phyloP scores from a whole-genome alignment of 2,329 filamentous ascomycete genomes.

The Phoma sp. region DNA sequence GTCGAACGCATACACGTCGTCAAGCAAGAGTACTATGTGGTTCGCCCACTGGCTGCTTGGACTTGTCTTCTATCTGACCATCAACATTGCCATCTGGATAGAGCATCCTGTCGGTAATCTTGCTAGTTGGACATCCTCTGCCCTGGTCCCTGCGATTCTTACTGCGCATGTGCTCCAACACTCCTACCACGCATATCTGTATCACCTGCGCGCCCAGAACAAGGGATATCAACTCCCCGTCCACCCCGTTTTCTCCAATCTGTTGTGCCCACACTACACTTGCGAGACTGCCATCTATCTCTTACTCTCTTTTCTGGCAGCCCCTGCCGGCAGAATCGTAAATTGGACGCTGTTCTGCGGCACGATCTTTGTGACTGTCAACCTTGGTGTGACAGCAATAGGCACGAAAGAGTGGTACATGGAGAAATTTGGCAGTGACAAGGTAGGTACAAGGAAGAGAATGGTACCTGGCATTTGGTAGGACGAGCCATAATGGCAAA shows the following conservation, averaged over 20 bases:
- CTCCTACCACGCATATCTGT: conserved; percentile 59
- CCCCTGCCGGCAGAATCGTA: conserved; percentile 69
- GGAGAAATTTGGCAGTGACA: conserved; percentile 41
- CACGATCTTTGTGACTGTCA: conserved; percentile 75
- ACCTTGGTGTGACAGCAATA: conserved; percentile 81
- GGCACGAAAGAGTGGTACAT: conserved; percentile 71
- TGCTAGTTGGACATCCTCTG: conserved; percentile 54
- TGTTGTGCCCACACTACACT: conserved; percentile 90
- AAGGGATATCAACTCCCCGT: conserved; percentile 81
- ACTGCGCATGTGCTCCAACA: conserved; percentile 77
- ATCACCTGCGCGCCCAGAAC: conserved; percentile 47
- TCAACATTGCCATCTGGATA: conserved; percentile 81
- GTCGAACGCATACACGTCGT: conserved; percentile 70
- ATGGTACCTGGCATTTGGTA: conserved; percentile 47
- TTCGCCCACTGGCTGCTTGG: conserved; percentile 83
- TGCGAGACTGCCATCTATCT: conserved; percentile 87
- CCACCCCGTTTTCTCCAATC: conserved; percentile 72
- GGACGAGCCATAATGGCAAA: conserved; percentile 5
- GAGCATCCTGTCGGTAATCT: conserved; percentile 65
- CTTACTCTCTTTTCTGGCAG: conserved; percentile 75
- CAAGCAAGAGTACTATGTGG: conserved; percentile 82
- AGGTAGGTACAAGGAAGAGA: conserved; percentile 37
- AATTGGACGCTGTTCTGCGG: conserved; percentile 79
- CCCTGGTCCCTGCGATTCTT: conserved; percentile 70
- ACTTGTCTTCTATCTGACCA: conserved; percentile 75